These are phyloP conservation scores for Macroventuria anomochaeta DNA, from an alignment of 2,329 filamentous ascomycete species.

Conservation along the genomic window DNA sequence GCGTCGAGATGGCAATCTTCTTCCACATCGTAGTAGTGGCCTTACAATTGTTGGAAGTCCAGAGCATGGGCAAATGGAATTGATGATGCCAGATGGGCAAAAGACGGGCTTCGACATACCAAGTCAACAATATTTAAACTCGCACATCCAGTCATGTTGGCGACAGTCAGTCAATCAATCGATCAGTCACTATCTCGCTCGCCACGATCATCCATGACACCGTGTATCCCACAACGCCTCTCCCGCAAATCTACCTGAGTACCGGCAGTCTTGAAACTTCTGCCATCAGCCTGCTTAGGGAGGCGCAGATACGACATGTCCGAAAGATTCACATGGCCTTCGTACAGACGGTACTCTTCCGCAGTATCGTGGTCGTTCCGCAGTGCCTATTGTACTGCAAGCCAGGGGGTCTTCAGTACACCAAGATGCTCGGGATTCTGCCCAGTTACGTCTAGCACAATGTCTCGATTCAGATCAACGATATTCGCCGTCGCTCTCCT, in stretches of 20 bases:
- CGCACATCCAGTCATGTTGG: too few relatives aligned
- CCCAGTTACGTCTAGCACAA: too few relatives aligned
- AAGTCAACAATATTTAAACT: not conserved
- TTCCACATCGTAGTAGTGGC: not conserved
- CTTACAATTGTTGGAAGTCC: not conserved
- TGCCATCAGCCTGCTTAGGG: constrained; percentile 3
- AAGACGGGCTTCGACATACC: too few relatives aligned
- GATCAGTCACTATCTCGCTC: too few relatives aligned
- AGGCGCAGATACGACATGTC: not conserved
- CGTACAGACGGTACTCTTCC: not conserved
- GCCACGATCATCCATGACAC: not conserved
- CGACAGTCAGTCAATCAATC: too few relatives aligned
- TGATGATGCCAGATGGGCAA: too few relatives aligned
- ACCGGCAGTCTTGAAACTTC: not conserved
- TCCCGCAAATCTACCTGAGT: constrained; percentile 5
- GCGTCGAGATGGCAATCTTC: not conserved
- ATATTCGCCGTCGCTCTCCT: too few relatives aligned
- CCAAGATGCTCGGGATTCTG: too few relatives aligned
- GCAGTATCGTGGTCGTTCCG: not conserved
- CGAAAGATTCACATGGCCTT: not conserved
- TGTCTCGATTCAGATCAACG: too few relatives aligned
- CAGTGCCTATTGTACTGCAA: too few relatives aligned
- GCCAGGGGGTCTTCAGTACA: too few relatives aligned
- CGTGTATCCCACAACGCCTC: not conserved
- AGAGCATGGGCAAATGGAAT: not conserved